phyloP scores from a whole-genome alignment of 352 stramenopile genomes.

The Plasmopara viticola region DNA sequence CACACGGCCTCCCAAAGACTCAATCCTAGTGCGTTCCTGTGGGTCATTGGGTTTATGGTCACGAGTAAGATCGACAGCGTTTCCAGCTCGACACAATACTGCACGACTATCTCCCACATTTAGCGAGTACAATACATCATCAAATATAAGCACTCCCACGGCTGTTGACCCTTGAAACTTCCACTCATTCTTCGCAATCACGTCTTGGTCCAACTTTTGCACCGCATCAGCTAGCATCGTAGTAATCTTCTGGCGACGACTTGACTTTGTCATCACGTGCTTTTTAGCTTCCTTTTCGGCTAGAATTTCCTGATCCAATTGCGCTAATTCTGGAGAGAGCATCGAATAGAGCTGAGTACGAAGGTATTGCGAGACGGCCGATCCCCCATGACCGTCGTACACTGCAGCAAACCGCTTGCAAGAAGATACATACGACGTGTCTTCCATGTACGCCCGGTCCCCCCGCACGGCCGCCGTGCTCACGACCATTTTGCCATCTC shows the following conservation, averaged over 20 bases:
- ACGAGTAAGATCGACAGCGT: conserved; percentile 66
- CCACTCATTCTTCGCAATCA: conserved; percentile 66
- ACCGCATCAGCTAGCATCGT: conserved; percentile 39
- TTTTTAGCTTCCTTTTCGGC: conserved; percentile 26
- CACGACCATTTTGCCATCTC: conserved; percentile 37
- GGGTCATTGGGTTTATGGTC: conserved; percentile 90
- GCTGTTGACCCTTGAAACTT: conserved; percentile 75
- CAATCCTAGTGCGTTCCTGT: conserved; percentile 62
- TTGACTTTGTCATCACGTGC: conserved; percentile 24
- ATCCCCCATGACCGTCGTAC: conserved; percentile 79
- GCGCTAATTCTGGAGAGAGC: conserved; percentile 40
- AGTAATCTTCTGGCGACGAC: conserved; percentile 28
- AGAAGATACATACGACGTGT: conserved; percentile 71
- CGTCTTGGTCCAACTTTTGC: conserved; percentile 49
- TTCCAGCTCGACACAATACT: conserved; percentile 83
- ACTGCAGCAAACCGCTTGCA: conserved; percentile 80
- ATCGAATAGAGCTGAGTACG: conserved; percentile 51
- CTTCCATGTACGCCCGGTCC: conserved; percentile 76
- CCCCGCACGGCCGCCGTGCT: conserved; percentile 69
- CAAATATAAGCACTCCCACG: conserved; percentile 61
- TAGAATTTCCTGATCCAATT: conserved; percentile 41
- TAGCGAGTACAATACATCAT: conserved; percentile 71
- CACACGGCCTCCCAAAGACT: conserved; percentile 77
- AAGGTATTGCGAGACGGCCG: conserved; percentile 59
- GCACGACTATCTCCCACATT: conserved; percentile 95